Base-by-base conservation (phyloP, 306 rosid species). In the Mimosa bimucronata region DNA sequence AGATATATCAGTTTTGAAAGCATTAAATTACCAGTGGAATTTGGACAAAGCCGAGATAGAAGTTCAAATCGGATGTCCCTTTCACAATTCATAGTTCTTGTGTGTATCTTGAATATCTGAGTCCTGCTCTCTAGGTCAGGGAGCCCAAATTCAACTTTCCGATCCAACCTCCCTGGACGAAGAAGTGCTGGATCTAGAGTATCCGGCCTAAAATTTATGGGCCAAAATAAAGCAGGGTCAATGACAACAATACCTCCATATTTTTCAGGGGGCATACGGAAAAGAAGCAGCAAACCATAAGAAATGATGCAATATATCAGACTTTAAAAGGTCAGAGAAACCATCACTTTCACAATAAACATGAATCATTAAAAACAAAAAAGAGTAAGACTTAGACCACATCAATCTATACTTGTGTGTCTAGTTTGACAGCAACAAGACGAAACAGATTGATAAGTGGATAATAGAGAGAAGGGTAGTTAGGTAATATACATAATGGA, bases 101-200 rank as follows among this genome's bases (percentile, higher is more conserved):
- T 93, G 73, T 93, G 97, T 77, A 93, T 93, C 85, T 91, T 93
- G 76, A 93, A 93, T 31, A 93, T 93, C 73, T 93, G 97, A 0
- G 97, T 85, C 86, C 97, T 83, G 70, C 97, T 93, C 88, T 93
- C 97, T 84, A 93, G 58, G 75, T 93, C 97, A n/a, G 97, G 97
- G 73, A 93, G 97, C 61, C 97, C 97, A 80, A 93, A 93, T 86
- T 93, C 97, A 48, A 93, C 94, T 86, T 93, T 93, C 26, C 94
- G 91, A 85, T 91, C 97, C 87, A 93, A 85, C 72, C 97, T 86
- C 23, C 97, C 97, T 11, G 97, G 97, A 9, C 97, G 90, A 23
- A 93, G 83, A 38, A 93, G 80, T 37, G 97, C 97, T 78, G 97
- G 97, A 84, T 93, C 97, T 15, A 93, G 91, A 0, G 97, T 93